These are phyloP conservation scores for Tranzscheliella williamsii DNA, from an alignment of 1,284 basidiomycete genomes.

Conservation along the genomic window DNA sequence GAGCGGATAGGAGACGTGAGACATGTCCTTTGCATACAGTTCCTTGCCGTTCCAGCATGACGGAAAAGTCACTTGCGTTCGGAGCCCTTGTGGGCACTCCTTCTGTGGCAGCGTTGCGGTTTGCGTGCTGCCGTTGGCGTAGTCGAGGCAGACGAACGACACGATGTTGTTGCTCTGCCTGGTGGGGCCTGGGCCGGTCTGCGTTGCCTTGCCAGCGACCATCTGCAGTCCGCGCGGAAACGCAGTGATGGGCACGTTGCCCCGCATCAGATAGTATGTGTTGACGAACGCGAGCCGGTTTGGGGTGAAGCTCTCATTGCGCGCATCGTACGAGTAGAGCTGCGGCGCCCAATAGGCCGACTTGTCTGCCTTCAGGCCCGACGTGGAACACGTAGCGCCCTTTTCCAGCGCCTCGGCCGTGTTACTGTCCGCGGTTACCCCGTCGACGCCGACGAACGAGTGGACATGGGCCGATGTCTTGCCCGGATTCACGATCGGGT, in stretches of 20 bases:
- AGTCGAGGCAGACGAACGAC: slow-evolving; percentile 63
- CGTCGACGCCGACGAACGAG: slow-evolving; percentile 60
- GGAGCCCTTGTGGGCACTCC: slow-evolving; percentile 59
- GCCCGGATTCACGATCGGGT: slow-evolving; percentile 64
- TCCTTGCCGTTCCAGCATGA: slow-evolving; percentile 67
- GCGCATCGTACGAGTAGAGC: slow-evolving; percentile 60
- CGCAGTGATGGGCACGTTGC: slow-evolving; percentile 48
- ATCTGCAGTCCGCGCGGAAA: slow-evolving; percentile 64
- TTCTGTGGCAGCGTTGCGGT: slow-evolving; percentile 16
- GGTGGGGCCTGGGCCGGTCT: slow-evolving; percentile 2
- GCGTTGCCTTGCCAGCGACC: slow-evolving; percentile 61
- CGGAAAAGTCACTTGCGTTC: slow-evolving; percentile 64
- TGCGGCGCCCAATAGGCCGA: slow-evolving; percentile 64
- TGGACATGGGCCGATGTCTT: slow-evolving; percentile 63
- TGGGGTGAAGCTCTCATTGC: slow-evolving; percentile 29
- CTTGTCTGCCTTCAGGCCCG: slow-evolving; percentile 62
- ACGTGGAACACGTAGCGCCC: slow-evolving; percentile 60
- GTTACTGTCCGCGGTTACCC: slow-evolving; percentile 11
- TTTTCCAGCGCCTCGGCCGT: slow-evolving; percentile 8
- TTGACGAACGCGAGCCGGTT: slow-evolving; percentile 32
- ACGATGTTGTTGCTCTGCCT: slow-evolving; percentile 55
- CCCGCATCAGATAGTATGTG: slow-evolving; percentile 62
- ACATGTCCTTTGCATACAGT: slow-evolving; percentile 63
- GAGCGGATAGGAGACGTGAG: slow-evolving; percentile 61
- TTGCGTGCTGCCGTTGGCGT: slow-evolving; percentile 46